These are phyloP conservation scores for Pseudozyma flocculosa DNA, from an alignment of 1,284 basidiomycete genomes.

Conservation along the genomic window DNA sequence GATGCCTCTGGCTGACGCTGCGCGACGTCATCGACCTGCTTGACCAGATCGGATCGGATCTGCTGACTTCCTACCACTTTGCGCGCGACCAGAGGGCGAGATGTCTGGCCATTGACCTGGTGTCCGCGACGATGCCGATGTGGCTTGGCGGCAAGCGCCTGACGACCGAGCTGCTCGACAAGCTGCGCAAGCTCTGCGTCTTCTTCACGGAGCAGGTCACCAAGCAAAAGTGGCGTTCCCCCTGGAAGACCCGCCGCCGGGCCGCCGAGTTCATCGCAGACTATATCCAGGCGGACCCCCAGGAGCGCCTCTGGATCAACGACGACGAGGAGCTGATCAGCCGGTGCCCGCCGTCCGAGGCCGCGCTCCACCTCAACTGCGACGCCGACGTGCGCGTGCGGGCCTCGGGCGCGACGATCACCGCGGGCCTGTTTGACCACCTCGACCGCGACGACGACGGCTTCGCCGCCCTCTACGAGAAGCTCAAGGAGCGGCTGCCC, in stretches of 20 bases:
- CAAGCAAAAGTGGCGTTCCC: slow-evolving; percentile 14
- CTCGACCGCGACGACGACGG: slow-evolving; percentile 9
- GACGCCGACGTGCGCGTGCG: slow-evolving; percentile 85
- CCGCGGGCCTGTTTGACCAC: slow-evolving; percentile 64
- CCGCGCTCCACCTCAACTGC: slow-evolving; percentile 27
- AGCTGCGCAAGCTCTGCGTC: slow-evolving; percentile 17
- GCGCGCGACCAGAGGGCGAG: slow-evolving; percentile 11
- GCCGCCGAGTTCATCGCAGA: slow-evolving; percentile 63
- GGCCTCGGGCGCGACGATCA: slow-evolving; percentile 70
- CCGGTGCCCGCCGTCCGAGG: slow-evolving; percentile 3
- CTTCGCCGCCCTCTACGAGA: slow-evolving; percentile 22
- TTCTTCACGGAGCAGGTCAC: slow-evolving; percentile 30
- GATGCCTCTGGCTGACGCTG: slow-evolving; percentile 21
- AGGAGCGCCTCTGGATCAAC: slow-evolving; percentile 5
- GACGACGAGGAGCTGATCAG: slow-evolving; percentile 6
- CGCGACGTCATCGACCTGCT: slow-evolving; percentile 22
- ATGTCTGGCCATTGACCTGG: slow-evolving; percentile 10
- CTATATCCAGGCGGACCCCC: slow-evolving; percentile 59
- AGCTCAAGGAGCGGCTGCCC: slow-evolving; percentile 17
- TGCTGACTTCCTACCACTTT: slow-evolving; percentile 17
- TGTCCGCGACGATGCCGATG: slow-evolving; percentile 11
- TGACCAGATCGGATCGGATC: slow-evolving; percentile 22
- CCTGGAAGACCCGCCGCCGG: slow-evolving; percentile 59
- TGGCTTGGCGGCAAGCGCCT: slow-evolving; percentile 7
- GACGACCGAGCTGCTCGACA: slow-evolving; percentile 22